Conservation (phyloP, 495 filamentous ascomycete species). For the Amniculicola lignicola region DNA sequence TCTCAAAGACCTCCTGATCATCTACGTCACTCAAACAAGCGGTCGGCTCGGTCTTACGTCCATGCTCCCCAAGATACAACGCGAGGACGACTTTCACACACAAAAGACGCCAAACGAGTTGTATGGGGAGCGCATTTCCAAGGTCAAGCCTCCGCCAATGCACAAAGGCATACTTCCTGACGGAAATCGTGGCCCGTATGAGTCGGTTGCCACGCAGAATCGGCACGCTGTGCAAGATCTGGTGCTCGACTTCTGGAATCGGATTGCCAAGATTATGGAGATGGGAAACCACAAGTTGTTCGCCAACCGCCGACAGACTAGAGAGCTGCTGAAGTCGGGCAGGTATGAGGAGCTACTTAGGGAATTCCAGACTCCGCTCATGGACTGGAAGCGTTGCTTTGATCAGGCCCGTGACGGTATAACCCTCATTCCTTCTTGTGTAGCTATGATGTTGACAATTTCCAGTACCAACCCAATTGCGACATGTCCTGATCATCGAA, state of each 20-base stretch:
- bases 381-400: constrained; percentile 71
- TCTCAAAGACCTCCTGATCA: constrained; percentile 77
- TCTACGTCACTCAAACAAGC: constrained; percentile 87
- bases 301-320: constrained; percentile 75
- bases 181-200: constrained; percentile 38
- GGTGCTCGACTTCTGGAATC: constrained; percentile 89
- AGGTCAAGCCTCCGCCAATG: constrained; percentile 18
- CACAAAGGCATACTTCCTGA: constrained; percentile 42
- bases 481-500: constrained; percentile 78
- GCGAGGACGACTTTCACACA: constrained; percentile 28
- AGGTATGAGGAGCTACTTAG: constrained; percentile 76
- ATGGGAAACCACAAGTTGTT: constrained; percentile 81
- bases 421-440: constrained; percentile 45
- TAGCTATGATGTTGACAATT: constrained; percentile 32
- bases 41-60: constrained; percentile 91
- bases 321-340: constrained; percentile 78
- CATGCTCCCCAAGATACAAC: constrained; percentile 66
- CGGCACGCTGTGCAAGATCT: constrained; percentile 58
- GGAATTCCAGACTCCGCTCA: constrained; percentile 71
- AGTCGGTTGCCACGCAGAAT: constrained; percentile 39
- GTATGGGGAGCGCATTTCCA: constrained; percentile 29
- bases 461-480: constrained; percentile 69
- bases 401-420: constrained; percentile 49
- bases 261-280: constrained; percentile 85
- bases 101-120: constrained; percentile 20